Evolutionary conservation across 2,329 filamentous ascomycete genomes (phyloP).

Genomic region (Coniosporium tulheliwenetii): DNA sequence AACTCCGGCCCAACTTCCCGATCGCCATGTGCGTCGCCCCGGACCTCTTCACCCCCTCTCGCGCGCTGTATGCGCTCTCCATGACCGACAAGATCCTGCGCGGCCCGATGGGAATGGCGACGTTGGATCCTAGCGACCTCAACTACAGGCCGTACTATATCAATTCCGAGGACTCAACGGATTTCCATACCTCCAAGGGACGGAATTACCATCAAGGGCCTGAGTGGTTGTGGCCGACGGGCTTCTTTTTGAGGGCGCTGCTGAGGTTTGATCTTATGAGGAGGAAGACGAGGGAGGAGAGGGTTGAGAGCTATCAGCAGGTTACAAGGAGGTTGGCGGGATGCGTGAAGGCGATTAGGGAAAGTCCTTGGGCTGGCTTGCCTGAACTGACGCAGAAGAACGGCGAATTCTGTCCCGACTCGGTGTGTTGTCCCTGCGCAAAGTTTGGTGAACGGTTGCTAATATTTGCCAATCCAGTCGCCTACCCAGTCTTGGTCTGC

Average conservation of each 20-base stretch:
- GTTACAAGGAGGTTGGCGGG: slow-evolving; percentile 67
- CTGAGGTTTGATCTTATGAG: slow-evolving; percentile 77
- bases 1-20: slow-evolving; percentile 83
- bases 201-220: slow-evolving; percentile 97
- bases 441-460: slow-evolving; percentile 8
- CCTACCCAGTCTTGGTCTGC: slow-evolving; percentile 96
- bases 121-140: slow-evolving; percentile 76
- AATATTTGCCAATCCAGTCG: slow-evolving; percentile 38
- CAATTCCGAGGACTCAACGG: slow-evolving; percentile 82
- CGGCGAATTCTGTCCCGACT: slow-evolving; percentile 72
- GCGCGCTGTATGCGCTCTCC: slow-evolving; percentile 67
- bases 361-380: slow-evolving; percentile 76
- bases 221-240: slow-evolving; percentile 95
- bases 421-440: slow-evolving; percentile 41
- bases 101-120: slow-evolving; percentile 88
- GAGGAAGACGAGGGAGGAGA: slow-evolving; percentile 48
- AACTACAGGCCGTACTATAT: slow-evolving; percentile 93
- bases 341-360: slow-evolving; percentile 70
- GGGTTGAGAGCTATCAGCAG: slow-evolving; percentile 85
- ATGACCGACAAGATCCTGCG: slow-evolving; percentile 66
- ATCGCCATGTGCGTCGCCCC: slow-evolving; percentile 93
- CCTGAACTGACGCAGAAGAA: slow-evolving; percentile 87
- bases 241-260: slow-evolving; percentile 84
- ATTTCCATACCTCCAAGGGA: slow-evolving; percentile 86
- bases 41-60: slow-evolving; percentile 62